phyloP scores from a whole-genome alignment of 441 rosid genomes.

The Adansonia grandidieri region DNA sequence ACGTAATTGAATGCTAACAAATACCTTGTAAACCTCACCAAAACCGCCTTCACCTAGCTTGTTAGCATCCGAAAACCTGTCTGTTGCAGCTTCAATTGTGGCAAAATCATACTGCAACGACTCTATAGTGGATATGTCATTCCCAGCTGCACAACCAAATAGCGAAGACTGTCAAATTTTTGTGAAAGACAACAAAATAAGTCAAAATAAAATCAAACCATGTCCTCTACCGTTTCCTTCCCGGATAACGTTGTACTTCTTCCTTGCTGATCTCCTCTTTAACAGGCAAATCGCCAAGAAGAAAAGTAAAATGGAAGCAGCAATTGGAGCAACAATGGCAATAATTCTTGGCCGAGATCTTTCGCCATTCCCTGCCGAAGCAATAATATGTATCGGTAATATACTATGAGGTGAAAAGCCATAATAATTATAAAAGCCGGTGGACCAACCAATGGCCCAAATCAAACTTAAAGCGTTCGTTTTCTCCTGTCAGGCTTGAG shows the following conservation, averaged over 20 bases:
- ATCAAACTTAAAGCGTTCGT: too few species aligned
- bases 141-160: neutral
- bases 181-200: neutral
- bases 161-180: neutral
- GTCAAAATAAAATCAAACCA: neutral
- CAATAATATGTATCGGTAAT: neutral
- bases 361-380: neutral
- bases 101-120: neutral
- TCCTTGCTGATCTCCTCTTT: neutral
- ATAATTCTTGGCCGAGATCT: neutral
- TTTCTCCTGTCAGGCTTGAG: too few species aligned
- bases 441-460: too few species aligned
- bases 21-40: slow-evolving; percentile 6
- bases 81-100: neutral
- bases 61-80: neutral
- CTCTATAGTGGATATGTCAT: neutral
- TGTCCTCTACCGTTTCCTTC: neutral
- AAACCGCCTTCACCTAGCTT: slow-evolving; percentile 5
- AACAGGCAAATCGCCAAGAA: neutral
- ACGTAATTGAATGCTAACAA: too few species aligned
- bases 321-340: neutral
- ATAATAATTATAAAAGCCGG: too few species aligned
- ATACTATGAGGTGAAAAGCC: neutral
- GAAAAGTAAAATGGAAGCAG: neutral
- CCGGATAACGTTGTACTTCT: neutral